Base-by-base conservation (phyloP, 192 early-diverging fungal species). In the Coemansia sp. region DNA sequence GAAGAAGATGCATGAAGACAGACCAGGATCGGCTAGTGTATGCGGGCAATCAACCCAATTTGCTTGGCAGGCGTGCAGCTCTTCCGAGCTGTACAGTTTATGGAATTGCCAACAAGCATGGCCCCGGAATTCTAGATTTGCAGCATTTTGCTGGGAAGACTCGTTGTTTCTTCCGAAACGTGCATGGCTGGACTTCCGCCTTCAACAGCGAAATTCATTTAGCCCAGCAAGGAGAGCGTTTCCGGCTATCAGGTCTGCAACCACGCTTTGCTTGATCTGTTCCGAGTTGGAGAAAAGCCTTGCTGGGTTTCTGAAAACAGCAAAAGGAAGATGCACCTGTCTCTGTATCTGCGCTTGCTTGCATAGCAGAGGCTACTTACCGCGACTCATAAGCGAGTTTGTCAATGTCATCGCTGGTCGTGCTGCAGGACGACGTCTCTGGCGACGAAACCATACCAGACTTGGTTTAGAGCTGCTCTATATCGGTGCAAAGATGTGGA, bases 21-120 rank as follows among this genome's bases (percentile, higher is more conserved):
- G n/a, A 37, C 18, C 61, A 45, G 41, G 63, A 63, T 52, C n/a
- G 51, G 51, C 51, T n/a, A 1, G 21, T 8, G n/a, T 52, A 59
- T 59, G 57, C 39, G 15, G 57, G 39, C 57, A 59, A 59, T 59
- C 57, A 59, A 18, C 57, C 32, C 57, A 18, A 59, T 59, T 59
- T 59, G 32, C 32, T 11, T 13, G 8, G 39, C 37, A 59, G 13
- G 8, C 39, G 57, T 4, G 55, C 55, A 15, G 16, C 19, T 26
- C 26, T 15, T 32, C 46, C 46, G n/a, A 15, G 46, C n/a, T n/a
- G n/a, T 47, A n/a, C n/a, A 11, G 18, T 59, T 32, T 59, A 59
- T 59, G 57, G 57, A 59, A 41, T 41, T 59, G 57, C 57, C 57
- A 16, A 37, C 32, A 59, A 41, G 37, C 26, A 15, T 12, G 26